These are phyloP conservation scores for Microbotryum scabiosae DNA, from an alignment of 1,284 basidiomycete species.

Conservation along the genomic window DNA sequence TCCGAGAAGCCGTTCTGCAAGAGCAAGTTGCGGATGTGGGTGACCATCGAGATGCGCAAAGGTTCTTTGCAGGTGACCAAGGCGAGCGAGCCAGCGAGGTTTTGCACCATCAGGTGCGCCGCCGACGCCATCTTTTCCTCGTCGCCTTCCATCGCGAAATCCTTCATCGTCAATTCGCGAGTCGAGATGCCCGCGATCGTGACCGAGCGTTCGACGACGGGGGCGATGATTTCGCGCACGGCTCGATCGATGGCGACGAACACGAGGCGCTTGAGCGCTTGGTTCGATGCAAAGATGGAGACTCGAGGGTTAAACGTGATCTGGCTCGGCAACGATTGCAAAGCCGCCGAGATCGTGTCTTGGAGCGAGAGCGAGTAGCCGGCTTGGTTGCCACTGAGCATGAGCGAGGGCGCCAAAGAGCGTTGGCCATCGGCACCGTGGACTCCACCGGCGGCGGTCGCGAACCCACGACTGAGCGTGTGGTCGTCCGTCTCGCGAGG, in stretches of 20 bases:
- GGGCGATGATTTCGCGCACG: slow-evolving; percentile 94
- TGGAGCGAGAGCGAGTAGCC: slow-evolving; percentile 35
- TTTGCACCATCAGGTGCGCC: slow-evolving; percentile 93
- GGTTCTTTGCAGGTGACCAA: slow-evolving; percentile 99
- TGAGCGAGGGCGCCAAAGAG: slow-evolving; percentile 13
- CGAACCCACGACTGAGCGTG: slow-evolving; percentile 4
- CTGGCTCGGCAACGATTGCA: slow-evolving; percentile 61
- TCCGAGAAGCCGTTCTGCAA: slow-evolving; percentile 80
- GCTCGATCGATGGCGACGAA: slow-evolving; percentile 88
- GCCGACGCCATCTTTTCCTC: slow-evolving; percentile 86
- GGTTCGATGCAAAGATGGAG: slow-evolving; percentile 61
- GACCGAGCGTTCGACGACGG: slow-evolving; percentile 97
- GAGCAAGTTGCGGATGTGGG: slow-evolving; percentile 72
- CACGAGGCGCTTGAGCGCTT: slow-evolving; percentile 81
- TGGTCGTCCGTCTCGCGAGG: slow-evolving; percentile 45
- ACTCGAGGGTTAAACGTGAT: slow-evolving; percentile 64
- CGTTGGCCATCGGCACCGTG: slow-evolving; percentile 18
- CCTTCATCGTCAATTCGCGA: slow-evolving; percentile 88
- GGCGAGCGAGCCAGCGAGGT: slow-evolving; percentile 90
- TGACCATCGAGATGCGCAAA: slow-evolving; percentile 82
- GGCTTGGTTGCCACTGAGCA: slow-evolving; percentile 31
- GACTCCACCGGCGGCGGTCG: slow-evolving; percentile 8
- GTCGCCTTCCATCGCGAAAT: slow-evolving; percentile 89
- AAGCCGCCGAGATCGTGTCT: slow-evolving; percentile 55
- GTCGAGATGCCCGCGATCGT: slow-evolving; percentile 98